phyloP scores from a whole-genome alignment of 345 rosid species.

The Ceriops tagal region DNA sequence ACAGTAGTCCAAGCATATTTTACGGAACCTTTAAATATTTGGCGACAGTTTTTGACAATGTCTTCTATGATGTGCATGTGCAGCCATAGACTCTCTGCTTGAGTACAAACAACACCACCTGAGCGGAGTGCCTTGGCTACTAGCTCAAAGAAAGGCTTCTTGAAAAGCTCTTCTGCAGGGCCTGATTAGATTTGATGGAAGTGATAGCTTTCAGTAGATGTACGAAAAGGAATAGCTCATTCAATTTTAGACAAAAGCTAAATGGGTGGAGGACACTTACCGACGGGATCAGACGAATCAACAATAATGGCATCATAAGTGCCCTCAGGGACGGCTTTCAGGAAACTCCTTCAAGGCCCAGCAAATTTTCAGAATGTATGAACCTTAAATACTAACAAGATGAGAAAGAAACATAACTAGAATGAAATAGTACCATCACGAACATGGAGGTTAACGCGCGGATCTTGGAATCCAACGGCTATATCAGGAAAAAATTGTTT shows the following conservation, averaged over 20 bases:
- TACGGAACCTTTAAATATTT: constrained; percentile 88
- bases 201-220: too few relatives aligned
- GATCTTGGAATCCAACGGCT: constrained; percentile 83
- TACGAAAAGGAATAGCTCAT: neutral
- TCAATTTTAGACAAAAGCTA: neutral
- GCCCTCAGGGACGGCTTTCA: constrained; percentile 74
- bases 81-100: constrained; percentile 97
- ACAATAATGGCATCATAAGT: constrained; percentile 91
- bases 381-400: neutral
- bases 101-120: constrained; percentile 92
- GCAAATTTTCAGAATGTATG: constrained; percentile 11
- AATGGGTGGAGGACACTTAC: constrained; percentile 26
- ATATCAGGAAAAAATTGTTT: constrained; percentile 78
- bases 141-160: constrained; percentile 85
- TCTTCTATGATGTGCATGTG: constrained; percentile 97
- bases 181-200: constrained; percentile 33
- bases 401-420: neutral
- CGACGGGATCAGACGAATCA: constrained; percentile 94
- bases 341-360: constrained; percentile 55
- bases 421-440: constrained; percentile 64
- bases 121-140: constrained; percentile 92
- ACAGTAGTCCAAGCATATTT: constrained; percentile 97
- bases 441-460: constrained; percentile 73
- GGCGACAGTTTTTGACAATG: constrained; percentile 79
- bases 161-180: constrained; percentile 95